Percentiles rank a stretch among this genome's conserved stretches.
These are phyloP conservation scores for Gnomoniopsis sp. DNA, from an alignment of 2,329 filamentous ascomycete species.

Conservation along the genomic window DNA sequence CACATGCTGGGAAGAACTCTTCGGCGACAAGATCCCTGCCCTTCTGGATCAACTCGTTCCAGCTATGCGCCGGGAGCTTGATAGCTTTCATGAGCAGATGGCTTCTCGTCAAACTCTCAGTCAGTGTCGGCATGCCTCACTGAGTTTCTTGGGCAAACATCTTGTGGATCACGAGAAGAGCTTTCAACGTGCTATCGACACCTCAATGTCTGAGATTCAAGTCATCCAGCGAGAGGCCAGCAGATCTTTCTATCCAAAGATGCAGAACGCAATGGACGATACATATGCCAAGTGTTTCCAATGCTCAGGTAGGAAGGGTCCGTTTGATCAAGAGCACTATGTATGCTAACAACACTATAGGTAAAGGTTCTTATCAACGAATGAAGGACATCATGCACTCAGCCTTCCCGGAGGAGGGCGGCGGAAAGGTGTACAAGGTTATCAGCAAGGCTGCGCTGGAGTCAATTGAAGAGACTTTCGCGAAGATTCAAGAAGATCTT, in stretches of 20 bases:
- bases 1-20: background rate
- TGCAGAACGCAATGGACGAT: background rate
- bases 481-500: background rate
- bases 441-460: background rate
- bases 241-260: background rate
- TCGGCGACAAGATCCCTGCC: background rate
- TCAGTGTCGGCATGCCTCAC: background rate
- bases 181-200: background rate
- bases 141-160: background rate
- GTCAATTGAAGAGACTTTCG: background rate
- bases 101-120: background rate
- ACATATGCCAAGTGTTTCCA: background rate
- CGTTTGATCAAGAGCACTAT: background rate
- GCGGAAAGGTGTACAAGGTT: background rate
- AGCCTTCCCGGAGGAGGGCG: background rate
- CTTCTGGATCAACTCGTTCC: background rate
- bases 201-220: background rate
- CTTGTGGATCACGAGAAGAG: background rate
- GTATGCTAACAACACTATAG: background rate
- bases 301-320: background rate
- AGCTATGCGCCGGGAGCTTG: background rate
- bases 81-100: slow-evolving; percentile 1
- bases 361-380: background rate
- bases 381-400: background rate
- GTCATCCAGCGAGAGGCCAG: background rate